A percentile compares a stretch with the other conserved stretches of the same genome.
Evolutionary conservation across 257 asterid species (phyloP).

Genomic region (Petunia secreta): DNA sequence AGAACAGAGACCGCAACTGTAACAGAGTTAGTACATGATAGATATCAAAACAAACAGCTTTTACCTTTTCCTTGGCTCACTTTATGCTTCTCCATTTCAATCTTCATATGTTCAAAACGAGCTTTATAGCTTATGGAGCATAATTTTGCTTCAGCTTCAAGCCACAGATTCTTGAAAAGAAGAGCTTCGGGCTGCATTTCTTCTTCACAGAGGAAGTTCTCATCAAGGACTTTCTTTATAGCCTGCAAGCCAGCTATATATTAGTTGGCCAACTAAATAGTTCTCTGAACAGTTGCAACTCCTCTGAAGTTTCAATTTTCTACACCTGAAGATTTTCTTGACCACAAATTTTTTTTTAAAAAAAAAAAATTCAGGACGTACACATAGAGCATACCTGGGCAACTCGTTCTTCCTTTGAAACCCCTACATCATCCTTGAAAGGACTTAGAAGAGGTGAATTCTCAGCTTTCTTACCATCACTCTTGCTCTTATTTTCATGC

Average conservation of each 20-base stretch:
- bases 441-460: constrained; percentile 38
- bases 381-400: constrained; percentile 54
- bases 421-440: constrained; percentile 44
- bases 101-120: constrained; percentile 74
- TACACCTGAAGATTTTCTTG: not conserved
- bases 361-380: not conserved
- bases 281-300: not conserved
- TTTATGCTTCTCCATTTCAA: constrained; percentile 59
- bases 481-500: constrained; percentile 34
- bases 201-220: constrained; percentile 60
- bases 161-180: constrained; percentile 87
- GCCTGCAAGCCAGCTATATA: constrained; percentile 52
- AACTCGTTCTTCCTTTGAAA: constrained; percentile 52
- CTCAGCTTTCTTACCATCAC: constrained; percentile 45
- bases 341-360: not conserved
- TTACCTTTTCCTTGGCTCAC: constrained; percentile 56
- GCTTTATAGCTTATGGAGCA: constrained; percentile 79
- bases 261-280: not conserved
- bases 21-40: not conserved
- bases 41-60: constrained; percentile 22
- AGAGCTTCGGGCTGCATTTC: constrained; percentile 64
- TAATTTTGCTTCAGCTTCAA: constrained; percentile 88
- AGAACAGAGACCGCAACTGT: constrained; percentile 26
- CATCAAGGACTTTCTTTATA: constrained; percentile 75
- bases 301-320: not conserved